Evolutionary conservation across 441 rosid species (phyloP).

Genomic region (Populus hybrid): DNA sequence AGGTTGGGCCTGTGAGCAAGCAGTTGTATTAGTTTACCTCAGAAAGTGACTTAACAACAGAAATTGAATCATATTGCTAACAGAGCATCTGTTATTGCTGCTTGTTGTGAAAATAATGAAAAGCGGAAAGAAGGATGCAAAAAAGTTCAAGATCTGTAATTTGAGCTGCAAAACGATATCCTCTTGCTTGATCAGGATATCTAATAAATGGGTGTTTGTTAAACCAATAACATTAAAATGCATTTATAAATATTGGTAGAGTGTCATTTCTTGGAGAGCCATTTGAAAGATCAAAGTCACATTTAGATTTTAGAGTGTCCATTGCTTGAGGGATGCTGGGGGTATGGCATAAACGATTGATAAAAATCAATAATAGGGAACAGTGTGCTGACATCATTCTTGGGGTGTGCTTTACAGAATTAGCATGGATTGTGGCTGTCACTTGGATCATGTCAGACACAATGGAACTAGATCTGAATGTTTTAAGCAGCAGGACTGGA

Average conservation of each 20-base stretch:
- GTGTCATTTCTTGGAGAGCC: not conserved
- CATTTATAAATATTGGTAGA: not conserved
- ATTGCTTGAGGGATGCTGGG: not conserved
- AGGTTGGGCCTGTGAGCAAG: slow-evolving; percentile 10
- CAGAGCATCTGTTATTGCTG: not conserved
- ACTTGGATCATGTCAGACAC: not conserved
- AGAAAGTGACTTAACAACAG: not conserved
- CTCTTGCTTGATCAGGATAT: not conserved
- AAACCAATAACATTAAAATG: not conserved
- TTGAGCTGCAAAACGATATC: not conserved
- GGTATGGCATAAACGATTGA: not conserved
- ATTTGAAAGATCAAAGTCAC: not conserved
- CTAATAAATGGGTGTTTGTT: not conserved
- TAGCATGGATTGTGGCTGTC: not conserved
- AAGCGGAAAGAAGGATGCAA: not conserved
- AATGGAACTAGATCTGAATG: not conserved
- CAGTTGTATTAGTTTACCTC: not conserved
- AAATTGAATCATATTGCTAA: not conserved
- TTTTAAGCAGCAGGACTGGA: not conserved
- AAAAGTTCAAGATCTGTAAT: not conserved
- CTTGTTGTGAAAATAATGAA: not conserved
- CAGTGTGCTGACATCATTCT: not conserved
- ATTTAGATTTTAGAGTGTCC: not conserved
- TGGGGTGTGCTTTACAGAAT: not conserved
- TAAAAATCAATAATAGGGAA: not conserved